phyloP scores from a whole-genome alignment of 2,329 filamentous ascomycete genomes.

The Zymoseptoria brevis region DNA sequence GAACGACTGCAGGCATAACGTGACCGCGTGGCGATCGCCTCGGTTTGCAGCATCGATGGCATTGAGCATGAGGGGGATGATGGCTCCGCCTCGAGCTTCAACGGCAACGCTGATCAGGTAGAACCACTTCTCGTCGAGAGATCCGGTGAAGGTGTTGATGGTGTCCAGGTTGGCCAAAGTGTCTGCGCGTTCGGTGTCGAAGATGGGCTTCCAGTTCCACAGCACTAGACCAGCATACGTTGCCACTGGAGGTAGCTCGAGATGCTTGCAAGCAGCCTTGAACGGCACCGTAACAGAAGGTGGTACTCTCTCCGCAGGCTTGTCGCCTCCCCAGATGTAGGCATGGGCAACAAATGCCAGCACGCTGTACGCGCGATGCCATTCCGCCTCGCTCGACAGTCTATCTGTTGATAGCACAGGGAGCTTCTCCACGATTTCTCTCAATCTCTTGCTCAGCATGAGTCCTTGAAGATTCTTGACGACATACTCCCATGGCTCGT shows the following conservation, averaged over 20 bases:
- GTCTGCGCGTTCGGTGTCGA: constrained; percentile 72
- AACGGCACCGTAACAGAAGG: constrained; percentile 77
- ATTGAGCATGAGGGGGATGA: constrained; percentile 78
- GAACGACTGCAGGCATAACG: constrained; percentile 67
- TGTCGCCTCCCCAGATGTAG: constrained; percentile 82
- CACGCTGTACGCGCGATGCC: constrained; percentile 77
- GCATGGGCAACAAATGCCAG: constrained; percentile 73
- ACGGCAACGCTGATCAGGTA: constrained; percentile 94
- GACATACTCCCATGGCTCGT: constrained; percentile 88
- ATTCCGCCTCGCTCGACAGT: constrained; percentile 78
- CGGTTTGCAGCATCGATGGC: constrained; percentile 73
- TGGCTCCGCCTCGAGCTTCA: constrained; percentile 80
- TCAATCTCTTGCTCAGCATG: constrained; percentile 75
- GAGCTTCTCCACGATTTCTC: constrained; percentile 68
- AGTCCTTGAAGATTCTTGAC: constrained; percentile 78
- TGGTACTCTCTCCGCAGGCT: constrained; percentile 64
- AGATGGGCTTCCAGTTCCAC: constrained; percentile 96
- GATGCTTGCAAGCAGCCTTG: constrained; percentile 57
- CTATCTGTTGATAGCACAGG: constrained; percentile 76
- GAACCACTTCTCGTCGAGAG: constrained; percentile 96
- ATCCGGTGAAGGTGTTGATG: constrained; percentile 84
- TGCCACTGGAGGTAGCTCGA: constrained; percentile 85
- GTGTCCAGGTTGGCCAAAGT: constrained; percentile 81
- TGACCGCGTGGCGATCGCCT: constrained; percentile 63
- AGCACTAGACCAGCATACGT: constrained; percentile 87